phyloP scores from a whole-genome alignment of 805 yeast species.

The Lachancea kluyveri region DNA sequence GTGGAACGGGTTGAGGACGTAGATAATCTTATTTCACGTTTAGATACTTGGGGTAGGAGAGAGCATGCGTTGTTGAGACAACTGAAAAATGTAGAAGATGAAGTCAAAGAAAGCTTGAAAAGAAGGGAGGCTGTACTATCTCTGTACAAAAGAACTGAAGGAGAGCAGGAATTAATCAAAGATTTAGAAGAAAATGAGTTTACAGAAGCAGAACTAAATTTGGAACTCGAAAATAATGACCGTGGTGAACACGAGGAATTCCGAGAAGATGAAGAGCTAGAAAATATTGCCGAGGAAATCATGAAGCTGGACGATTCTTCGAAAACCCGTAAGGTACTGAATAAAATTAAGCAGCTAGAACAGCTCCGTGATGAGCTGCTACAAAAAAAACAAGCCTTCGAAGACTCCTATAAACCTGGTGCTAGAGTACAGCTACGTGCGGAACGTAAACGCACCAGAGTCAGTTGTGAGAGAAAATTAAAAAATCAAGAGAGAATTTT shows the following conservation, averaged over 20 bases:
- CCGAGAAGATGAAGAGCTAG: constrained; percentile 22
- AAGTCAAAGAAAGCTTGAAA: constrained; percentile 28
- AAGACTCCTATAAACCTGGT: constrained; percentile 14
- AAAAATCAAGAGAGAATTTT: constrained; percentile 20
- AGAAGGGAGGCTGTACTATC: not conserved
- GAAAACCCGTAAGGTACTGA: constrained; percentile 21
- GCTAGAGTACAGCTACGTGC: constrained; percentile 19
- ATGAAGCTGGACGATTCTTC: constrained; percentile 33
- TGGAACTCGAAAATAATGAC: constrained; percentile 3
- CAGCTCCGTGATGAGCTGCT: constrained; percentile 24
- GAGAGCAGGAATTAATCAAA: constrained; percentile 36
- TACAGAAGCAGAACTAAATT: constrained; percentile 28
- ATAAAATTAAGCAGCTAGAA: constrained; percentile 23
- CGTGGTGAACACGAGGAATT: constrained; percentile 6
- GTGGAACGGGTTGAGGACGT: constrained; percentile 59
- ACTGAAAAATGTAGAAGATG: constrained; percentile 44
- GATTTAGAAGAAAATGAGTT: constrained; percentile 35
- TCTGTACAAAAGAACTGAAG: constrained; percentile 23
- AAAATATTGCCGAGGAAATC: constrained; percentile 31
- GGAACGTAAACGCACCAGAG: constrained; percentile 17
- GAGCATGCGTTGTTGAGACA: constrained; percentile 66
- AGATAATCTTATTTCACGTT: constrained; percentile 51
- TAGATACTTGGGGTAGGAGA: constrained; percentile 68
- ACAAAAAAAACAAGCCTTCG: constrained; percentile 13
- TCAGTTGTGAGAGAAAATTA: constrained; percentile 19